Percentiles rank a stretch among this genome's conserved stretches.
phyloP scores from a whole-genome alignment of 1,284 basidiomycete genomes.

The Ceratobasidium sp. region DNA sequence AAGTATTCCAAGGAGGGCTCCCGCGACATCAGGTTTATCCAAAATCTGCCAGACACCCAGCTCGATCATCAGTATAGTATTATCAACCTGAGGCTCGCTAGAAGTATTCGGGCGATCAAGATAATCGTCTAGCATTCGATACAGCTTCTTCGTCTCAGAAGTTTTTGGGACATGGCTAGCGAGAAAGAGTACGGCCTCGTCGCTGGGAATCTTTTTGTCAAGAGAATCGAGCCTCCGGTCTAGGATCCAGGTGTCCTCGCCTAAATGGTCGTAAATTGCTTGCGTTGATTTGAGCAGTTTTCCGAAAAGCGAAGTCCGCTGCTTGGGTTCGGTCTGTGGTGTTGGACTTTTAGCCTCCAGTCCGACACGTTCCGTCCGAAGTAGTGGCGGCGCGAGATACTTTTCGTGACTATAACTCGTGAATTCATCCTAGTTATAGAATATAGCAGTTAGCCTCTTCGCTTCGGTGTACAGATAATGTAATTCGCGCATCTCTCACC shows the following conservation, averaged over 20 bases:
- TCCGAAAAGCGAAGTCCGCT: background rate
- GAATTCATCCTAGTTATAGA: too few species aligned
- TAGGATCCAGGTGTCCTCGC: constrained; percentile 10
- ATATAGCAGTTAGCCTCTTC: background rate
- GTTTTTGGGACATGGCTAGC: background rate
- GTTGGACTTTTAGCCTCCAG: background rate
- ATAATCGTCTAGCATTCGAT: constrained; percentile 9
- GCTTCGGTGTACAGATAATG: too few species aligned
- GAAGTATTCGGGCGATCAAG: background rate
- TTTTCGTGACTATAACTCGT: too few species aligned
- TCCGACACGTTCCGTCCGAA: background rate
- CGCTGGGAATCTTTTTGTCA: background rate
- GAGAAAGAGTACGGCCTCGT: background rate
- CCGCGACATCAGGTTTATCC: background rate
- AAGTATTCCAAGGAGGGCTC: background rate
- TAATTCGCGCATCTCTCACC: too few species aligned
- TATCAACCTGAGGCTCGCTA: background rate
- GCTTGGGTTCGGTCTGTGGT: background rate
- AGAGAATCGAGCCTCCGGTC: constrained; percentile 7
- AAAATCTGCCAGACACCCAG: background rate
- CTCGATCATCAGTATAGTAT: background rate
- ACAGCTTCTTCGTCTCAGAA: background rate
- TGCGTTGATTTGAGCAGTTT: constrained; percentile 3
- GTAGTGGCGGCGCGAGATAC: too few species aligned
- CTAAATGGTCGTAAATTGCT: background rate